Evolutionary conservation across 2,329 filamentous ascomycete genomes (phyloP).

Genomic region (Aspergillus fumigatiaffinis): DNA sequence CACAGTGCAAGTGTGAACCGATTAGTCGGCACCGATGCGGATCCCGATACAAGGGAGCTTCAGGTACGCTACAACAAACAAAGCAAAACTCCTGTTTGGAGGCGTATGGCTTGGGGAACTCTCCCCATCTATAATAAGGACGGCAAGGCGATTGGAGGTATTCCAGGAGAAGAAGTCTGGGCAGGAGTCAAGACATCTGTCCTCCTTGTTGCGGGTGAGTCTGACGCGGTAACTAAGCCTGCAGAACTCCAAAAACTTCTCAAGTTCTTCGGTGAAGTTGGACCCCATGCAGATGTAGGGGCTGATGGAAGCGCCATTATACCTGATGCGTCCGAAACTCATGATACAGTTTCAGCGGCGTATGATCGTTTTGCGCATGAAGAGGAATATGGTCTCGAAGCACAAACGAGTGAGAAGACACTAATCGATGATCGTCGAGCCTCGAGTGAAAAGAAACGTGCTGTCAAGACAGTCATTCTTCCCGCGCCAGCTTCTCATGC

Average conservation of each 20-base stretch:
- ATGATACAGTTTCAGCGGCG: conserved; percentile 17
- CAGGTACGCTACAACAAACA: conserved; percentile 64
- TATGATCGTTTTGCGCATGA: conserved; percentile 22
- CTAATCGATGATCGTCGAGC: conserved; percentile 1
- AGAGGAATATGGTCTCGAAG: conserved; percentile 23
- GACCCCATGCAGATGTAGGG: conserved; percentile 21
- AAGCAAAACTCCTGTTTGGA: conserved; percentile 76
- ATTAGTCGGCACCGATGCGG: conserved; percentile 53
- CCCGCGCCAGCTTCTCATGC: conserved; percentile 77
- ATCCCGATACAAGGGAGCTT: conserved; percentile 38
- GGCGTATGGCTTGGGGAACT: conserved; percentile 71
- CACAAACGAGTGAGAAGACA: conserved; percentile 18
- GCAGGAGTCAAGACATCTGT: conserved; percentile 67
- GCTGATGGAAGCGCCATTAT: conserved; percentile 21
- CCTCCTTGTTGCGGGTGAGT: conserved; percentile 72
- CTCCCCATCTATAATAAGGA: conserved; percentile 55
- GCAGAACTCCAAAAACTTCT: conserved; percentile 67
- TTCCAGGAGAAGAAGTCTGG: conserved; percentile 71
- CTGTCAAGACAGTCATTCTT: conserved; percentile 67
- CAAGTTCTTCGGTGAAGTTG: conserved; percentile 31
- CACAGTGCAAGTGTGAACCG: conserved; percentile 74
- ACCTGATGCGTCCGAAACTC: conserved; percentile 29
- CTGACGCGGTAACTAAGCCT: conserved; percentile 72
- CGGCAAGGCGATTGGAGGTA: conserved; percentile 55
- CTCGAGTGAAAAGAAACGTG: conserved; percentile 39